These are phyloP conservation scores for Papilionanthe hybrid DNA, from an alignment of 116 monocot genomes.

Conservation along the genomic window DNA sequence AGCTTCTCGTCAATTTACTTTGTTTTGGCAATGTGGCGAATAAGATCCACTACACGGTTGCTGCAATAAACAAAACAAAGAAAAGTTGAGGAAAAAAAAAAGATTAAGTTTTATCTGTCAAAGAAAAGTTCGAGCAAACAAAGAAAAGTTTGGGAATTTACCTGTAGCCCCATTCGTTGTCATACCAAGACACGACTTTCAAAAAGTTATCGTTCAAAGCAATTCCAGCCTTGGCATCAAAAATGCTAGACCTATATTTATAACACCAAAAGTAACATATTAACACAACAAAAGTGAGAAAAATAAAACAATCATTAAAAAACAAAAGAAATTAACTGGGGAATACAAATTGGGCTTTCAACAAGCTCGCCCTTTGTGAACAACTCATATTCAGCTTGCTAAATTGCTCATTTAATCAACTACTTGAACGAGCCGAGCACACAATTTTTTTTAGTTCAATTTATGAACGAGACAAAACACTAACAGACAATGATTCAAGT, in stretches of 20 bases:
- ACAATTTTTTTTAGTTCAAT: no score
- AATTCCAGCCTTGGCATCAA: conserved; percentile 81
- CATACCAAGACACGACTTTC: conserved; percentile 68
- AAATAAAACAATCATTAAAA: background rate
- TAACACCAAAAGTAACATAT: background rate
- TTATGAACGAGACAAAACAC: no score
- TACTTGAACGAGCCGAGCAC: no score
- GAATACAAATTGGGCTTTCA: no score
- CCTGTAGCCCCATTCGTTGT: conserved; percentile 86
- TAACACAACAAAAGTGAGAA: background rate
- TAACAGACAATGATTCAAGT: no score
- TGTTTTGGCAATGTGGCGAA: conserved; percentile 47
- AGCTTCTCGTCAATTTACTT: background rate
- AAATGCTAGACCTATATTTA: conserved; percentile 54
- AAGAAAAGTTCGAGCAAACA: background rate
- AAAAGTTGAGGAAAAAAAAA: background rate
- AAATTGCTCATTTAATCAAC: no score
- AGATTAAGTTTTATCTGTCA: background rate
- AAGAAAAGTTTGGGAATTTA: conserved; percentile 9
- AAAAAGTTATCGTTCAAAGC: conserved; percentile 50
- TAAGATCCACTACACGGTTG: conserved; percentile 68
- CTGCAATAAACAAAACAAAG: conserved; percentile 22
- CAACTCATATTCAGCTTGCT: no score
- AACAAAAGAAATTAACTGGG: background rate
- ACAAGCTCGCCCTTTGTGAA: no score